These are phyloP conservation scores for Metschnikowia proteae DNA, from an alignment of 805 yeast genomes.

Conservation along the genomic window DNA sequence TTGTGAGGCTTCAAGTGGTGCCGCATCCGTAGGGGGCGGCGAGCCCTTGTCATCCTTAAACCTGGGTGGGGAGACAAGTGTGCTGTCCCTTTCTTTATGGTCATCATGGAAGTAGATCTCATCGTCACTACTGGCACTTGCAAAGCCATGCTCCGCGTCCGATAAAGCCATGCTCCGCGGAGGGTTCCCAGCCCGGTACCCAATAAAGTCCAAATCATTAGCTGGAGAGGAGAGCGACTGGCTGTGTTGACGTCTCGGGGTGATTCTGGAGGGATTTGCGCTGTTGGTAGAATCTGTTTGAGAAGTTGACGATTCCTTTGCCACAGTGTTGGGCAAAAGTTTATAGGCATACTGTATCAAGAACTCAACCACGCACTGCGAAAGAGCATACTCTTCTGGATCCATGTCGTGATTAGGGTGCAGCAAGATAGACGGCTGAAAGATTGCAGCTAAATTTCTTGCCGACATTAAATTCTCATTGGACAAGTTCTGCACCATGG, in stretches of 20 bases:
- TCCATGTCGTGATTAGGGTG: slow-evolving; percentile 91
- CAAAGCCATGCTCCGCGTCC: slow-evolving; percentile 17
- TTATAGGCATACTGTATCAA: slow-evolving; percentile 81
- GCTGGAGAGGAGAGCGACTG: slow-evolving; percentile 30
- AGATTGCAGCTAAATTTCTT: slow-evolving; percentile 88
- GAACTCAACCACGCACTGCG: slow-evolving; percentile 83
- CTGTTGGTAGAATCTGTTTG: slow-evolving; percentile 13
- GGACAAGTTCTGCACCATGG: slow-evolving; percentile 78
- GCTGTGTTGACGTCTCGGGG: slow-evolving; percentile 28
- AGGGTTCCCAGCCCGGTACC: slow-evolving; percentile 25
- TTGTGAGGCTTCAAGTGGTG: not conserved
- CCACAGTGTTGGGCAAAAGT: slow-evolving; percentile 55
- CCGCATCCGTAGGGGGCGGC: not conserved
- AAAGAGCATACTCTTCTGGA: slow-evolving; percentile 85
- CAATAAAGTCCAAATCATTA: slow-evolving; percentile 36
- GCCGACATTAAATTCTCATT: slow-evolving; percentile 86
- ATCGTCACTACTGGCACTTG: slow-evolving; percentile 18
- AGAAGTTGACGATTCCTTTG: slow-evolving; percentile 2
- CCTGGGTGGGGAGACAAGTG: not conserved
- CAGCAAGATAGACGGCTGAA: slow-evolving; percentile 92
- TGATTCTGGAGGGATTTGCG: slow-evolving; percentile 3
- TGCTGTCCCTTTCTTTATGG: not conserved
- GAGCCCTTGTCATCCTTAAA: not conserved
- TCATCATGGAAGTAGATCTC: slow-evolving; percentile 7
- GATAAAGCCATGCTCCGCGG: slow-evolving; percentile 12